Conservation (phyloP, 768 basidiomycete species). For the Glaciozyma martinii region DNA sequence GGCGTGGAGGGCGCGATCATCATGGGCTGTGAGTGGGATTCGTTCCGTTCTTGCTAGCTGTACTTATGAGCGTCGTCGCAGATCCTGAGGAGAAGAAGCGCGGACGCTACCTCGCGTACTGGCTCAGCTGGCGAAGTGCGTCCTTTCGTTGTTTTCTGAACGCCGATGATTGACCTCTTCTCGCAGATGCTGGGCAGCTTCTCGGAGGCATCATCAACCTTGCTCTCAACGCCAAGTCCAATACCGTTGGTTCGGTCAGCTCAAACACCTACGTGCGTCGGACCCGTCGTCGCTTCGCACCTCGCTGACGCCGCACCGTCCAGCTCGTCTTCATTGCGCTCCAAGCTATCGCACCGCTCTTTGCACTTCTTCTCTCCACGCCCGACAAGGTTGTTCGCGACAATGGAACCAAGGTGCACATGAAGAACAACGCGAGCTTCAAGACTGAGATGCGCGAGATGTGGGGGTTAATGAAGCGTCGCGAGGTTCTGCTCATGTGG, state of each 20-base stretch:
- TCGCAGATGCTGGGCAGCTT: slow-evolving; percentile 34
- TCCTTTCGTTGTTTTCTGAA: too few relatives aligned
- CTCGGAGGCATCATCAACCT: slow-evolving; percentile 38
- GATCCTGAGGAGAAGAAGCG: slow-evolving; percentile 34
- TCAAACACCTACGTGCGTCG: background rate
- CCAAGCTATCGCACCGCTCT: slow-evolving; percentile 5
- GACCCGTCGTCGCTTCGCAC: background rate
- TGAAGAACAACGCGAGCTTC: slow-evolving; percentile 7
- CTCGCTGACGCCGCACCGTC: too few relatives aligned
- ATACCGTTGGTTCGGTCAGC: background rate
- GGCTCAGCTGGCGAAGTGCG: slow-evolving; percentile 1
- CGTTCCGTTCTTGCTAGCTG: too few relatives aligned
- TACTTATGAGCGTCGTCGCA: too few relatives aligned
- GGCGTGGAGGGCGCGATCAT: slow-evolving; percentile 35
- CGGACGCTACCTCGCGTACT: slow-evolving; percentile 29
- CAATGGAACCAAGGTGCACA: background rate
- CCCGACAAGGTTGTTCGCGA: slow-evolving; percentile 2
- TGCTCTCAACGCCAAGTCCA: slow-evolving; percentile 33
- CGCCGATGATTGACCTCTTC: background rate
- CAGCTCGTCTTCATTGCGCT: slow-evolving; percentile 23
- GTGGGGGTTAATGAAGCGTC: background rate
- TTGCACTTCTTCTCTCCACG: slow-evolving; percentile 3
- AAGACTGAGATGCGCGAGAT: slow-evolving; percentile 7
- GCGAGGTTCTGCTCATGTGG: slow-evolving; percentile 7
- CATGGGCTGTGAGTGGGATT: too few relatives aligned